These are phyloP conservation scores for Podaxis sp. DNA, from an alignment of 768 basidiomycete genomes.

Conservation along the genomic window DNA sequence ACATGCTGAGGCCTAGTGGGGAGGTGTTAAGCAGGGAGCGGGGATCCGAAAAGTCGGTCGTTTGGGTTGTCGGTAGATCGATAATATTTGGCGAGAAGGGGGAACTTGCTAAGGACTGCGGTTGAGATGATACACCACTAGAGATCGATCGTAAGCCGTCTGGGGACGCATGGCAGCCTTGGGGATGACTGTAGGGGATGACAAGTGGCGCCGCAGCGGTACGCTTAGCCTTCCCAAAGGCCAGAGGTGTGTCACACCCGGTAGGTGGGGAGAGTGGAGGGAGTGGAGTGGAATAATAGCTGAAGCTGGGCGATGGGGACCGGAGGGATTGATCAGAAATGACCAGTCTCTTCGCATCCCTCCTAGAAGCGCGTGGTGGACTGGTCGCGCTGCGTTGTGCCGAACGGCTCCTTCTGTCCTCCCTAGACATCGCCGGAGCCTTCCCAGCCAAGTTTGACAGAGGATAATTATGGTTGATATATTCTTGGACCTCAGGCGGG, in stretches of 20 bases:
- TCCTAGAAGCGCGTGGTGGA: background rate
- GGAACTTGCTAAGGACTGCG: background rate
- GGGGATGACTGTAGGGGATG: background rate
- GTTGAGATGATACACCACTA: background rate
- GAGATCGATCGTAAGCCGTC: background rate
- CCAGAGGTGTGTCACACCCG: background rate
- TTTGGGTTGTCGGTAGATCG: background rate
- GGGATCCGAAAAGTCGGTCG: background rate
- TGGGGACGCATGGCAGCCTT: background rate
- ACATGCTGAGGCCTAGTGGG: background rate
- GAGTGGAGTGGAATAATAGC: background rate
- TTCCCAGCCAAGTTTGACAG: constrained; percentile 10
- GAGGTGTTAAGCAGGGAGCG: background rate
- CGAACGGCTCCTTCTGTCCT: constrained; percentile 3
- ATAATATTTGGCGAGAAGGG: background rate
- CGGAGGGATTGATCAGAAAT: background rate
- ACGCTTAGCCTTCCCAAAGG: background rate
- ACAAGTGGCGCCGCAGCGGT: background rate
- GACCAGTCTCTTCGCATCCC: background rate
- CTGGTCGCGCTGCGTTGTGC: constrained; percentile 1
- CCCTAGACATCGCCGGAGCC: constrained; percentile 4
- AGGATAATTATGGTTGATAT: constrained; percentile 9
- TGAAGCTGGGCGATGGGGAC: background rate
- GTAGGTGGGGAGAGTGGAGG: background rate
- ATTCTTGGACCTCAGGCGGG: constrained; percentile 17